Evolutionary conservation across 805 yeast genomes (phyloP).

Genomic region (Vanderwaltozyma yarrowii): DNA sequence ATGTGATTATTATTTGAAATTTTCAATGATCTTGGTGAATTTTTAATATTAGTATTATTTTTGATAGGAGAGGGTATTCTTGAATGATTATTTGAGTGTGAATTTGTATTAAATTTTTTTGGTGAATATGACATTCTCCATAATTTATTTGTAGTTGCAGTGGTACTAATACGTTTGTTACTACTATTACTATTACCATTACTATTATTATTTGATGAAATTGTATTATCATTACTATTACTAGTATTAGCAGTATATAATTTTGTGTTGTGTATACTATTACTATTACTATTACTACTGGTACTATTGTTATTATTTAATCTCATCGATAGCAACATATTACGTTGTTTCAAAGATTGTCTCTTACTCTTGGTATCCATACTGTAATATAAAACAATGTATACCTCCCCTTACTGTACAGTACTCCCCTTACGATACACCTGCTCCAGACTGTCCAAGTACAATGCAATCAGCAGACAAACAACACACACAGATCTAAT

Average conservation of each 20-base stretch:
- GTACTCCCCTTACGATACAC: no score
- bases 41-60: background rate
- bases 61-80: constrained; percentile 1
- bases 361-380: constrained; percentile 7
- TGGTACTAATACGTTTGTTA: background rate
- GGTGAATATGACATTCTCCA: constrained; percentile 15
- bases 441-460: no score
- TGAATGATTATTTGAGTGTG: background rate
- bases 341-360: constrained; percentile 18
- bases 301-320: constrained; percentile 6
- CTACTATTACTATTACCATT: background rate
- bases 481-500: no score
- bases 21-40: background rate
- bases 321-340: constrained; percentile 16
- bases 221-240: background rate
- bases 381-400: background rate
- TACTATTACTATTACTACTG: background rate
- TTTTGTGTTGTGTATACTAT: no score
- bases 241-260: background rate
- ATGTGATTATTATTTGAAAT: constrained; percentile 1
- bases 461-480: no score
- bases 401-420: no score
- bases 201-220: background rate
- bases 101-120: background rate
- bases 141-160: constrained; percentile 1